These are phyloP conservation scores for Pseudognaphalium luteoalbum DNA, from an alignment of 129 eudicot genomes.

Conservation along the genomic window DNA sequence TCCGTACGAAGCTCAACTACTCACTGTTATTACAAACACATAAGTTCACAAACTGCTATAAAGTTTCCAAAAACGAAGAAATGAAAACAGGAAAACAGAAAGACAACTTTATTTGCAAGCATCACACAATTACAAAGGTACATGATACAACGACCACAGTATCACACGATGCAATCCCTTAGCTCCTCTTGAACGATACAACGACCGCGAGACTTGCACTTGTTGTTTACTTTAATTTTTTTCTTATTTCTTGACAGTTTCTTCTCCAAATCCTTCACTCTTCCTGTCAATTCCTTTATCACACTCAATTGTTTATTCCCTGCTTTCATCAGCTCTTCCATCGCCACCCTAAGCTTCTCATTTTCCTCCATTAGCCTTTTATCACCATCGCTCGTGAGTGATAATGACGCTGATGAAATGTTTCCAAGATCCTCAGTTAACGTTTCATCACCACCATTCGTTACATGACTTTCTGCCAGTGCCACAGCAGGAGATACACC, in stretches of 20 bases:
- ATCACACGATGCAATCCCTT: neutral
- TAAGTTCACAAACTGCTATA: neutral
- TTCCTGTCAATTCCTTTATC: conserved; percentile 56
- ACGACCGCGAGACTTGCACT: neutral
- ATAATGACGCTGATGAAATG: neutral
- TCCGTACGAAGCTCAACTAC: neutral
- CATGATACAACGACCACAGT: no score
- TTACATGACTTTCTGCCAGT: no score
- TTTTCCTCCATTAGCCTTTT: conserved; percentile 48
- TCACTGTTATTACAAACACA: neutral
- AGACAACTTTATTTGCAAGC: neutral
- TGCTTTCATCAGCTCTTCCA: conserved; percentile 58
- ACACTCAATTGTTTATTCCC: conserved; percentile 58
- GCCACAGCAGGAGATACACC: neutral
- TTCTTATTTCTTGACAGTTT: conserved; percentile 42
- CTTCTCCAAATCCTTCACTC: conserved; percentile 71
- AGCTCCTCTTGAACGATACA: neutral
- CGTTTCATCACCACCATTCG: no score
- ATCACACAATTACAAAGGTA: neutral
- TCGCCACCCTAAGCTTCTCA: conserved; percentile 46
- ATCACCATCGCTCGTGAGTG: conserved; percentile 16
- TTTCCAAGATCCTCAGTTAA: neutral
- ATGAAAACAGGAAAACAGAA: neutral
- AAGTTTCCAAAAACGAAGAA: neutral
- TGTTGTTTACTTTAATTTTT: conserved; percentile 23